A percentile compares a stretch with the other conserved stretches of the same genome.
phyloP scores from a whole-genome alignment of 1,139 yeast species.

The Magnusiomyces sp. region DNA sequence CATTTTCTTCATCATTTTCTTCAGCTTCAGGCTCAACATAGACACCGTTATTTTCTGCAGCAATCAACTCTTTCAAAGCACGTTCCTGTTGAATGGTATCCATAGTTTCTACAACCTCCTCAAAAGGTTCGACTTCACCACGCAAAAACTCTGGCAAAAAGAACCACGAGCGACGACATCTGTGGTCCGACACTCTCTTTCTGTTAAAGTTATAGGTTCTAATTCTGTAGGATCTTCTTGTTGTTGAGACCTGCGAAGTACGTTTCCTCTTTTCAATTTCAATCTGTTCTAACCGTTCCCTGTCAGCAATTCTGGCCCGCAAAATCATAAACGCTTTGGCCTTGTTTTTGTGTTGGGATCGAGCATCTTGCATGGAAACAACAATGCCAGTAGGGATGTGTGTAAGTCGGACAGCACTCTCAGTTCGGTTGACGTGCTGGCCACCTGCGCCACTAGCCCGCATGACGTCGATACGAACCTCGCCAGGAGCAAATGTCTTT shows the following conservation, averaged over 20 bases:
- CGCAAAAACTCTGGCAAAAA: constrained; percentile 64
- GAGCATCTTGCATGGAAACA: constrained; percentile 86
- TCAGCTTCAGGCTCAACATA: not conserved
- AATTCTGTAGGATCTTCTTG: constrained; percentile 88
- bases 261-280: constrained; percentile 60
- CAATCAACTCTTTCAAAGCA: constrained; percentile 35
- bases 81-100: constrained; percentile 41
- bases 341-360: constrained; percentile 91
- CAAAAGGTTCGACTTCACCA: constrained; percentile 50
- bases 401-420: constrained; percentile 88
- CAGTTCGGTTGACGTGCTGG: constrained; percentile 96
- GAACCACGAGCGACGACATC: constrained; percentile 71
- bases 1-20: not conserved
- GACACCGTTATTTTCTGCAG: no score
- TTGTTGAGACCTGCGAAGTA: constrained; percentile 75
- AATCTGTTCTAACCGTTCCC: constrained; percentile 57
- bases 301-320: constrained; percentile 76
- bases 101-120: constrained; percentile 51
- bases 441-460: constrained; percentile 98
- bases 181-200: constrained; percentile 86
- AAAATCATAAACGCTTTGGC: constrained; percentile 87
- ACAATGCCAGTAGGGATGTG: constrained; percentile 88
- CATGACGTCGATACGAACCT: constrained; percentile 89
- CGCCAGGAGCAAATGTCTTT: constrained; percentile 74
- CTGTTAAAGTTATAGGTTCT: constrained; percentile 91